Evolutionary conservation across 495 filamentous ascomycete genomes (phyloP).

Genomic region (Penicillium crystallinum): DNA sequence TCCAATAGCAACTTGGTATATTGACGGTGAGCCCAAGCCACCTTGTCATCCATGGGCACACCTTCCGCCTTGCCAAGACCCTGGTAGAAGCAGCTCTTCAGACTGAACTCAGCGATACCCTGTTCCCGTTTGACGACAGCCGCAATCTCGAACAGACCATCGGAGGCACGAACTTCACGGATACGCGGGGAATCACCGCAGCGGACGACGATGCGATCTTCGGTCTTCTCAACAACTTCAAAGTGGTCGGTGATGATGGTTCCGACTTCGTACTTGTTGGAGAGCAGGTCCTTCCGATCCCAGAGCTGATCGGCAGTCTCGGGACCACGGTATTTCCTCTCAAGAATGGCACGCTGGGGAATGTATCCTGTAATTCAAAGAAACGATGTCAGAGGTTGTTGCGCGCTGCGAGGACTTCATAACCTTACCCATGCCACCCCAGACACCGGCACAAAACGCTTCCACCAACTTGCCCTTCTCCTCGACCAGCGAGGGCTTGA

Average conservation of each 20-base stretch:
- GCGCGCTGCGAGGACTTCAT: background rate
- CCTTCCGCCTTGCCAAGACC: conserved; percentile 43
- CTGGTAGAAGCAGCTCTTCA: conserved; percentile 65
- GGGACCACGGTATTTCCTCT: conserved; percentile 55
- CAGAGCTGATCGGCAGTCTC: conserved; percentile 62
- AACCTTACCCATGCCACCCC: conserved; percentile 57
- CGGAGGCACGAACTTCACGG: conserved; percentile 50
- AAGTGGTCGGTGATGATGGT: conserved; percentile 71
- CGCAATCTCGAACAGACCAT: conserved; percentile 67
- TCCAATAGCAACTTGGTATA: conserved; percentile 62
- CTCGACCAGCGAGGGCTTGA: conserved; percentile 60
- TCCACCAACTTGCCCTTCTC: conserved; percentile 54
- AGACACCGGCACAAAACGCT: conserved; percentile 62
- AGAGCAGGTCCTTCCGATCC: conserved; percentile 49
- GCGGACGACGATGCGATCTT: conserved; percentile 56
- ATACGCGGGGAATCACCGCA: conserved; percentile 63
- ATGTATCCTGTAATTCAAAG: conserved; percentile 47
- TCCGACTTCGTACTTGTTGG: conserved; percentile 54
- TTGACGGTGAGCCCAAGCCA: conserved; percentile 55
- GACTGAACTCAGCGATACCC: conserved; percentile 55
- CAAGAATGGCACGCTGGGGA: conserved; percentile 56
- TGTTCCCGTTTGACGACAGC: conserved; percentile 55
- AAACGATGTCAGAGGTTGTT: background rate
- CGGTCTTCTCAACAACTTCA: conserved; percentile 64
- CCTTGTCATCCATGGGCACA: conserved; percentile 49